These are phyloP conservation scores for Cryptococcus sp. DNA, from an alignment of 1,284 basidiomycete species.

Conservation along the genomic window DNA sequence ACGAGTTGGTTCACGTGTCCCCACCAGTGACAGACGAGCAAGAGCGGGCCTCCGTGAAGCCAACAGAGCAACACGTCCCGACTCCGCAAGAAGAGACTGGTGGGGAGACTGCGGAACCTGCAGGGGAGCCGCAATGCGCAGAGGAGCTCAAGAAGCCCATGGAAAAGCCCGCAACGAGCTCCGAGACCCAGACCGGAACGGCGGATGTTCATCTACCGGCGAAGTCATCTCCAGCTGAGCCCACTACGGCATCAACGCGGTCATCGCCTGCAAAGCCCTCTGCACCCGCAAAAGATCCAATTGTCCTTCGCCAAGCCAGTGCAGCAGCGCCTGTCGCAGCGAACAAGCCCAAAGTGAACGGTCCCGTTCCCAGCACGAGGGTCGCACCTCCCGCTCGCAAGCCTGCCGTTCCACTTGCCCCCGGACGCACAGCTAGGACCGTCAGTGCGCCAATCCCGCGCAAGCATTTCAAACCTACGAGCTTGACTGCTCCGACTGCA, in stretches of 20 bases:
- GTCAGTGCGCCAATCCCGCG: conserved; percentile 18
- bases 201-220: no score
- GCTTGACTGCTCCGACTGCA: conserved; percentile 12
- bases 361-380: neutral
- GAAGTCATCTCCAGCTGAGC: no score
- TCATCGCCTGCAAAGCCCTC: no score
- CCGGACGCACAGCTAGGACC: conserved; percentile 3
- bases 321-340: conserved; percentile 1
- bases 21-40: neutral
- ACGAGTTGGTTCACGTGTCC: neutral
- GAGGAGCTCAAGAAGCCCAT: no score
- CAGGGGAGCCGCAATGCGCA: neutral
- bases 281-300: no score
- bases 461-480: conserved; percentile 21
- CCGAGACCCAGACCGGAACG: no score
- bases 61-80: neutral
- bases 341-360: conserved; percentile 1
- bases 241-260: no score
- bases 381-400: conserved; percentile 6
- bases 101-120: neutral
- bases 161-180: no score
- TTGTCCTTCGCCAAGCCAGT: no score
- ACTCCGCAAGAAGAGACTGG: neutral
- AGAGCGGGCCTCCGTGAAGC: neutral
- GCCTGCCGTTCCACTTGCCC: conserved; percentile 18